A percentile compares a stretch with the other conserved stretches of the same genome.
phyloP scores from a whole-genome alignment of 2,329 filamentous ascomycete genomes.

The Pseudodiploospora longispora region DNA sequence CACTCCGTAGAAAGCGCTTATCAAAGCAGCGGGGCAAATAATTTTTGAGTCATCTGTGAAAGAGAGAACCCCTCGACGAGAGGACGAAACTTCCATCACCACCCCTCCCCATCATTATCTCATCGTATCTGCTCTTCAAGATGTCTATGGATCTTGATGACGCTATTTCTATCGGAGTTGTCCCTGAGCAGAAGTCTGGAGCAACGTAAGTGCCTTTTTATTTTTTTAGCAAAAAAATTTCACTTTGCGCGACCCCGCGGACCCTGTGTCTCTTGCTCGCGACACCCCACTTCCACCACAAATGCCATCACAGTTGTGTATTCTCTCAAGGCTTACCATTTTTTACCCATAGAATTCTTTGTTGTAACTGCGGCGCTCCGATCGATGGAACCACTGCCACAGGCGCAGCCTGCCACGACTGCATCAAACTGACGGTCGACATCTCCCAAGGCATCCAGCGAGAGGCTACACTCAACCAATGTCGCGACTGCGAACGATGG shows the following conservation, averaged over 20 bases:
- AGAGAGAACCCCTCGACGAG: constrained; percentile 1
- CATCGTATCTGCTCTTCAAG: constrained; percentile 7
- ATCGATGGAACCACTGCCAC: constrained; percentile 85
- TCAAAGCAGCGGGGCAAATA: constrained; percentile 30
- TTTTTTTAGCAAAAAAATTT: constrained; percentile 8
- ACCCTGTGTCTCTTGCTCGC: neutral
- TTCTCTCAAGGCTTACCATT: neutral
- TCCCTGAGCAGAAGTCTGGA: constrained; percentile 22
- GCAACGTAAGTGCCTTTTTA: constrained; percentile 30
- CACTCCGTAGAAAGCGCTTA: constrained; percentile 23
- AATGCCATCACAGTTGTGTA: neutral
- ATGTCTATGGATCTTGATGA: constrained; percentile 40
- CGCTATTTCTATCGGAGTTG: constrained; percentile 28
- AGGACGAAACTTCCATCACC: constrained; percentile 8
- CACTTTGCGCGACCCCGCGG: no score
- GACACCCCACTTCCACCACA: neutral
- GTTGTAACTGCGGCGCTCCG: constrained; percentile 92
- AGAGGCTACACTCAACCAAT: constrained; percentile 84
- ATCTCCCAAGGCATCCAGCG: constrained; percentile 86
- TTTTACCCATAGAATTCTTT: constrained; percentile 56
- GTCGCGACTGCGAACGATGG: constrained; percentile 92
- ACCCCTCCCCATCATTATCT: constrained; percentile 8
- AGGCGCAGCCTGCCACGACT: constrained; percentile 90
- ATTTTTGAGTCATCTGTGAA: constrained; percentile 17
- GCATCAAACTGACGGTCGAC: constrained; percentile 88